A percentile compares a stretch with the other conserved stretches of the same genome.
Conservation (phyloP, 2,329 filamentous ascomycete species). For the Neofusicoccum ribis region DNA sequence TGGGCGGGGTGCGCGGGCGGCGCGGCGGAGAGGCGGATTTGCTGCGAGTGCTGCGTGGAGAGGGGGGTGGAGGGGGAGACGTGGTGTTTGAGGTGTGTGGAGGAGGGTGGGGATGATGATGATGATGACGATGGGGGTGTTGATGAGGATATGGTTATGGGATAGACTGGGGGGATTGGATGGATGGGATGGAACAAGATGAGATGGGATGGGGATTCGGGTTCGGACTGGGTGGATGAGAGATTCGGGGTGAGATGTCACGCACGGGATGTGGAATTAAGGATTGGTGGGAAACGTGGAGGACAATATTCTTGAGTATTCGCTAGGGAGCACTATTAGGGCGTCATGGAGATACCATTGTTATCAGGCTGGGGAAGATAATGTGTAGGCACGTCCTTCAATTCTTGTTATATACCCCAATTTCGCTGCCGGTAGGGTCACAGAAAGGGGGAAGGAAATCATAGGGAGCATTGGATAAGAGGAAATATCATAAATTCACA, state of each 20-base stretch:
- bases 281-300: not conserved
- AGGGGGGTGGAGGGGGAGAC: conserved; percentile 64
- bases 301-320: not conserved
- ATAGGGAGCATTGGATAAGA: too few species aligned
- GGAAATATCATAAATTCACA: not conserved
- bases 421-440: not conserved
- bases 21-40: conserved; percentile 51
- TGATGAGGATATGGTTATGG: conserved; percentile 6
- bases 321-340: not conserved
- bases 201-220: too few species aligned
- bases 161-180: not conserved
- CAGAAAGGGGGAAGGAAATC: not conserved
- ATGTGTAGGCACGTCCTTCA: not conserved
- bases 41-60: conserved; percentile 69
- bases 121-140: not conserved
- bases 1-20: conserved; percentile 31
- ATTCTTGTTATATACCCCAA: not conserved
- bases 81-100: conserved; percentile 64
- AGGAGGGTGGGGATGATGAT: not conserved
- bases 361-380: not conserved
- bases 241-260: not conserved
- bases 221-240: too few species aligned
- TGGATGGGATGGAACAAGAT: not conserved
- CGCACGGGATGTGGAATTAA: not conserved
- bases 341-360: not conserved